Evolutionary conservation across 2,329 filamentous ascomycete species (phyloP).

Genomic region (Coniochaeta sp.): DNA sequence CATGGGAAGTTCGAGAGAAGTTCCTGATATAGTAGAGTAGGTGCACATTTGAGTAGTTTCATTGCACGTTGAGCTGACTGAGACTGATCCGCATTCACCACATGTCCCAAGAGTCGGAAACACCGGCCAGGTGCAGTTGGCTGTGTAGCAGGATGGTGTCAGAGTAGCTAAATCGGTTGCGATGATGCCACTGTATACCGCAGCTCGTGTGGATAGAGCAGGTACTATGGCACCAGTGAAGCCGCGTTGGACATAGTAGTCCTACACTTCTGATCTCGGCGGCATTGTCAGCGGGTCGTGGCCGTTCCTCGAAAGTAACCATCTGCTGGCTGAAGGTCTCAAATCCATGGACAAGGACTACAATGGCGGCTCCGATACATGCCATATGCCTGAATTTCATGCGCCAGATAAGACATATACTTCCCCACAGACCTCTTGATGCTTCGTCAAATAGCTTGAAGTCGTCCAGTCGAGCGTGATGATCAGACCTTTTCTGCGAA

Average conservation of each 20-base stretch:
- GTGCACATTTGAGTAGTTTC: conserved; percentile 16
- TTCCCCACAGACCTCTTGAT: conserved; percentile 25
- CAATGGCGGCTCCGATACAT: conserved; percentile 27
- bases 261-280: conserved; percentile 26
- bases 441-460: conserved; percentile 31
- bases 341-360: conserved; percentile 26
- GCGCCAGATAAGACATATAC: conserved; percentile 24
- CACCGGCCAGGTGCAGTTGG: too few species aligned
- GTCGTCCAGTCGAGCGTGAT: conserved; percentile 25
- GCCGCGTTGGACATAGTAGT: conserved; percentile 20
- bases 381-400: conserved; percentile 28
- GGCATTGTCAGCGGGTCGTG: conserved; percentile 15
- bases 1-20: conserved; percentile 15
- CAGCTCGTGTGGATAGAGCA: conserved; percentile 27
- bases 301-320: conserved; percentile 22
- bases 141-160: conserved; percentile 3
- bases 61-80: conserved; percentile 11
- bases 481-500: conserved; percentile 20
- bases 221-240: conserved; percentile 9
- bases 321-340: conserved; percentile 32
- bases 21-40: conserved; percentile 21
- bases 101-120: conserved; percentile 12
- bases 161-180: conserved; percentile 17
- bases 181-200: conserved; percentile 28
- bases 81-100: conserved; percentile 18